These are phyloP conservation scores for Colletotrichum eremochloae DNA, from an alignment of 2,329 filamentous ascomycete genomes.

Conservation along the genomic window DNA sequence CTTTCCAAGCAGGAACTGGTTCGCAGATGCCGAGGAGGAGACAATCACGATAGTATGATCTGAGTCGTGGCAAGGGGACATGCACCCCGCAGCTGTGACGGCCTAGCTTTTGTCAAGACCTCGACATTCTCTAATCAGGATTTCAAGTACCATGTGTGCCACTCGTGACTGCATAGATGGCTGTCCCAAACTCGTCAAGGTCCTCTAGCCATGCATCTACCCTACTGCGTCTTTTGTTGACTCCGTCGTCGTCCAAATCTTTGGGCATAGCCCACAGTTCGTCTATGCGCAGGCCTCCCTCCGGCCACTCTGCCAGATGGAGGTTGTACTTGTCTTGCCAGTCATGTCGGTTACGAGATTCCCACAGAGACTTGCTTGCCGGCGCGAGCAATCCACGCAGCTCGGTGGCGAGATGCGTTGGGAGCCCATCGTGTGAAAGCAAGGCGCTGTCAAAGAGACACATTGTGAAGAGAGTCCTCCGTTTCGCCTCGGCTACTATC, in stretches of 20 bases:
- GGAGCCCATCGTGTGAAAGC: constrained; percentile 56
- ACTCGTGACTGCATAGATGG: constrained; percentile 64
- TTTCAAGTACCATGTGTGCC: constrained; percentile 55
- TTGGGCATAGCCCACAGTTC: constrained; percentile 63
- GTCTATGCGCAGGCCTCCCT: constrained; percentile 58
- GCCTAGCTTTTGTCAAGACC: not conserved
- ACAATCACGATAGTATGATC: not conserved
- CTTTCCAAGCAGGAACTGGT: not conserved
- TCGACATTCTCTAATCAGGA: not conserved
- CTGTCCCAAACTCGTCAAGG: constrained; percentile 67
- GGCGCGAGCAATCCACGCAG: constrained; percentile 60
- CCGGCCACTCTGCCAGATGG: constrained; percentile 57
- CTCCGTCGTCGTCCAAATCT: constrained; percentile 48
- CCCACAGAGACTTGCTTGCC: constrained; percentile 58
- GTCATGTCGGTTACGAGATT: constrained; percentile 48
- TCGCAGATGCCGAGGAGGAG: not conserved
- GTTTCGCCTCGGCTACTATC: constrained; percentile 66
- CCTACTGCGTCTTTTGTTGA: constrained; percentile 51
- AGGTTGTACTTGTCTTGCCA: constrained; percentile 62
- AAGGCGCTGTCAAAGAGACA: constrained; percentile 67
- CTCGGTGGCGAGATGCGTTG: constrained; percentile 64
- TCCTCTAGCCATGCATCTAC: constrained; percentile 64
- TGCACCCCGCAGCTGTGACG: not conserved
- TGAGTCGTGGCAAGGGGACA: not conserved
- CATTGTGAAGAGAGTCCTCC: constrained; percentile 64